Evolutionary conservation across 2,329 filamentous ascomycete genomes (phyloP), one percentile per base, ranked within the genome.

Genomic region (Cytospora paraplurivora): DNA sequence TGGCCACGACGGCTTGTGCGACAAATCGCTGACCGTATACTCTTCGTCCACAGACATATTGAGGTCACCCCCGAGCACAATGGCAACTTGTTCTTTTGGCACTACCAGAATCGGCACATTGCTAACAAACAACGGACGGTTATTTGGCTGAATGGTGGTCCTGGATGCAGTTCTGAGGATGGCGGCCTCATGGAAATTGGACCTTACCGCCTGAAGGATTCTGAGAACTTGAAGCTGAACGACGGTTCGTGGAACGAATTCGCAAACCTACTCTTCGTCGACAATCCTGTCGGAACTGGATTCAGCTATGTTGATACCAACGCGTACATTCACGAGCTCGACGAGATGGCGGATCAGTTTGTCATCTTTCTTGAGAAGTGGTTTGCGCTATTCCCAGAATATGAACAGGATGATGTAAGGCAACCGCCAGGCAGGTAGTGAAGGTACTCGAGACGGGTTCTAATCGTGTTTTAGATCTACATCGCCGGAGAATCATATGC

Each of bases 191-290:
- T 98, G 85, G 95, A 99, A 76, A 86, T 99, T 67, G 95, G 95
- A 0, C 95, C 95, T 2, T 99, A 97, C 76, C 84, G 95, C 68
- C 79, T 99, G 63, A 89, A 90, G 72, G 85, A 94, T 68, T 85
- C 90, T 77, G 83, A 77, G 82, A 88, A 71, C 4, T 79, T 99
- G 63, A 81, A 81, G 63, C 88, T 92, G 74, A 97, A 97, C 75
- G 89, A 96, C 62, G 95, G 95, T n/a, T 93, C 93, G 1, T 99
- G 96, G 96, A 90, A 97, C 76, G 94, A 99, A 79, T 99, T 98
- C 72, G 92, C 95, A 68, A 99, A 99, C 72, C 77, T 99, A 58
- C 85, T 99, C 64, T 99, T 99, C 73, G 92, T 99, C 65, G 95
- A 99, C 73, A 96, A 98, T 73, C 95, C 95, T 0, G 93, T 98